Evolutionary conservation across 805 yeast species (phyloP), one percentile per base, ranked within the genome.

Genomic region (Kuraishia capsulata): DNA sequence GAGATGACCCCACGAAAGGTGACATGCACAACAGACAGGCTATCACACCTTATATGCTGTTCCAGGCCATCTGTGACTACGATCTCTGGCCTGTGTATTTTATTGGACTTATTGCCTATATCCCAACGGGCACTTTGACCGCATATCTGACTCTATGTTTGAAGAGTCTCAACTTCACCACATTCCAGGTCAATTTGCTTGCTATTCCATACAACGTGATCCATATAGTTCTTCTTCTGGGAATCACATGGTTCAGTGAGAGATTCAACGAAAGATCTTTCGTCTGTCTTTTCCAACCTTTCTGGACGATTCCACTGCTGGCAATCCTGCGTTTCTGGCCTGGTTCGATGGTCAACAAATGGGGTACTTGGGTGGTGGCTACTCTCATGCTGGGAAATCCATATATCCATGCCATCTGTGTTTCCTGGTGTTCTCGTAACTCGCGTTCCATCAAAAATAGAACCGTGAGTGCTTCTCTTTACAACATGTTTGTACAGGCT

Each of bases 391-490:
- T 73, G 28, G 69, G 68, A 19, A 76, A 48, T 79, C 47, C 39
- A 65, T 75, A 73, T 31, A 57, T 69, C n/a, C 76, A 74, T 56
- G 73, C 82, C 1, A 55, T 78, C 36, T 59, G 70, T 42, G 78
- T 75, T 20, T 61, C 73, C 20, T 75, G 84, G 78, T 69, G 76
- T 40, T 77, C 87, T 0, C 54, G 72, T 21, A 79, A 79, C 47
- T 68, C 85, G 8, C 72, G 75, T 52, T 65, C 80, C 1, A 81
- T 81, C 20, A 57, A 79, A n/a, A 61, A 75, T 2, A 62, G 89
- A 46, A 73, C 87, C 0, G 76, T 81, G 4, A 68, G 81, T 11
- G 74, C 85, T 0, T 77, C 87, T 0, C 41, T 81, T 35, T 78
- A 73, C 50, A 81, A 80, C 48, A 77, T 79, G 65, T 70, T 67